Base-by-base conservation (phyloP, 495 filamentous ascomycete genomes). In the Penicillium alfredii region DNA sequence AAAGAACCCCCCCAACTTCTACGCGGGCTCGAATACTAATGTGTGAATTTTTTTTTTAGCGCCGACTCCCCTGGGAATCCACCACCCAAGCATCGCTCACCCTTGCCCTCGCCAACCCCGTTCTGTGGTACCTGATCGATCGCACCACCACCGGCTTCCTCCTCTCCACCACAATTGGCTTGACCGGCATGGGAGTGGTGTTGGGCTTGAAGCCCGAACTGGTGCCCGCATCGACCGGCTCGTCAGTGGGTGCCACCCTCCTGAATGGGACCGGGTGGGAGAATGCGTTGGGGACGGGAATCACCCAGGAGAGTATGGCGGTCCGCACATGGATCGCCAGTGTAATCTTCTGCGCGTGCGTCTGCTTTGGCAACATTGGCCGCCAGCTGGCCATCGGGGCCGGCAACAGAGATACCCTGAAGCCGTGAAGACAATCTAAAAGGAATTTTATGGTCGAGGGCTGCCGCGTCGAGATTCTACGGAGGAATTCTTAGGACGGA, bases 341-440 rank as follows among this genome's bases (percentile, higher is more conserved):
- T 56, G 88, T 96, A 20, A 56, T 98, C 47, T 98, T 96, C 65
- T 94, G 92, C 58, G 86, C 81, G 33, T 86, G 85, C 44, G 81
- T 97, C 17, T 96, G 88, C 61, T 96, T 98, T 73, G 92, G 92
- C 15, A 96, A 95, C 59, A 84, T 97, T 50, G 92, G 92, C 6
- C 69, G 92, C 44, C 71, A 87, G 56, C 64, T 96, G 38, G 82
- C 84, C 20, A 60, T 72, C 36, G 68, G 58, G 31, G 49, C 53
- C 22, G 28, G 38, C 17, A 21, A 24, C 34, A 45, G 36, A 35
- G 40, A 60, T 39, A 35, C 33, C 15, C 13, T 53, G 16, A 55
- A 50, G 35, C 29, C 45, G 19, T 61, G 31, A 60, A n/a, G n/a
- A n/a, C n/a, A n/a, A n/a, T n/a, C n/a, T n/a, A n/a, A n/a, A n/a